Evolutionary conservation across 768 basidiomycete species (phyloP), one percentile per base, ranked within the genome.

Genomic region (Boletus tylopilopsis): DNA sequence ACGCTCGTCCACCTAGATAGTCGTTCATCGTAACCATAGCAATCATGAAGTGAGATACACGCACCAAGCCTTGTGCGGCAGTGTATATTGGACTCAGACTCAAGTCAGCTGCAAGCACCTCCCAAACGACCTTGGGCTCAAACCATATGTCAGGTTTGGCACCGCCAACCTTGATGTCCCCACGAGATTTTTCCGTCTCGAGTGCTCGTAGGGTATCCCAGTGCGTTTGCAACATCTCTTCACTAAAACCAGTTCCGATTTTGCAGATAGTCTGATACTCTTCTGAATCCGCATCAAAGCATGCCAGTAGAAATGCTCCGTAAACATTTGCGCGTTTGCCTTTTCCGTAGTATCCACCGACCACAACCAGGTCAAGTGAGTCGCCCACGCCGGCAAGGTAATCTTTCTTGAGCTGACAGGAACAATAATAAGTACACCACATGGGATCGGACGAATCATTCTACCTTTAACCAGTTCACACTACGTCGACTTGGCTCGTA

Each of bases 141-240:
- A 99, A 94, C 92, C 91, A 98, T 24, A 96, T 77, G 61, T 99
- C 95, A 13, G 96, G 95, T 66, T 97, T 97, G 34, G 94, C 94
- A 5, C 87, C 90, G 34, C 94, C 95, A 39, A 85, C 68, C 67
- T 92, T 93, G 56, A 96, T 77, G 65, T 97, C 92, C 0, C 87
- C 85, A 42, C 90, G 79, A 45, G 79, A 76, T 49, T 83, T 85
- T 18, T 71, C 72, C 38, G 75, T 69, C 72, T 89, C 91, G 32
- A 94, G 76, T 13, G 91, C 85, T 54, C 88, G 85, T 23, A 99
- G 77, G 4, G 78, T 73, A n/a, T 88, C 81, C 68, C 86, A 87
- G 61, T 95, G 90, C 15, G 77, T 69, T 61, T 87, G 83, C 29
- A 99, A 68, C 50, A 80, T 77, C 64, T 98, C 96, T 60, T 99